Evolutionary conservation across 768 basidiomycete species (phyloP).

Genomic region (Gyrodon lividus): DNA sequence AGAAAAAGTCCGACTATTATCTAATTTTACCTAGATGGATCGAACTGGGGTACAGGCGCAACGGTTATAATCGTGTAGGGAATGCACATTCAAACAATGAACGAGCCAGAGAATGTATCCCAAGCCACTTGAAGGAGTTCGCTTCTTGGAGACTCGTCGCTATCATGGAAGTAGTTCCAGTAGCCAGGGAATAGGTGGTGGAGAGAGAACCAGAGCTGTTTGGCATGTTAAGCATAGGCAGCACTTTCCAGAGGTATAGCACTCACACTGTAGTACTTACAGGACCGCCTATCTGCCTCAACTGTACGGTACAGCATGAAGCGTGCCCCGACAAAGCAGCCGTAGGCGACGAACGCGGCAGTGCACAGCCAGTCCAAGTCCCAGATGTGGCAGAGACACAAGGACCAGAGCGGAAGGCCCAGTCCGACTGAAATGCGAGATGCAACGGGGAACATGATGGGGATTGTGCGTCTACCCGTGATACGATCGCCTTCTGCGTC

Average conservation of each 20-base stretch:
- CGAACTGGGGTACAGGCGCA: too few species aligned
- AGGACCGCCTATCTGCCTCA: conserved; percentile 34
- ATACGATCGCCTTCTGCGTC: conserved; percentile 43
- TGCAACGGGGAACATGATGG: conserved; percentile 41
- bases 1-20: too few species aligned
- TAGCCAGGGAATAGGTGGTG: conserved; percentile 36
- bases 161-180: conserved; percentile 33
- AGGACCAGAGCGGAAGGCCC: conserved; percentile 39
- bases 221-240: neutral
- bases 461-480: conserved; percentile 42
- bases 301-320: conserved; percentile 32
- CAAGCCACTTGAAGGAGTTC: conserved; percentile 22
- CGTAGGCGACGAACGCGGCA: conserved; percentile 30
- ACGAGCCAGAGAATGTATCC: conserved; percentile 17
- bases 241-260: too few species aligned
- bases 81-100: too few species aligned
- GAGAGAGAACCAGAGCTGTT: conserved; percentile 35
- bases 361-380: conserved; percentile 28
- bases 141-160: conserved; percentile 6
- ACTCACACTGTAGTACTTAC: conserved; percentile 39
- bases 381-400: conserved; percentile 35
- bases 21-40: too few species aligned
- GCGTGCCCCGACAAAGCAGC: conserved; percentile 33
- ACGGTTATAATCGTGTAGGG: too few species aligned
- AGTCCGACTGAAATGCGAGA: conserved; percentile 36